A percentile compares a stretch with the other conserved stretches of the same genome.
Evolutionary conservation across 2,329 filamentous ascomycete genomes (phyloP).

Genomic region (Fusarium haematococcum): DNA sequence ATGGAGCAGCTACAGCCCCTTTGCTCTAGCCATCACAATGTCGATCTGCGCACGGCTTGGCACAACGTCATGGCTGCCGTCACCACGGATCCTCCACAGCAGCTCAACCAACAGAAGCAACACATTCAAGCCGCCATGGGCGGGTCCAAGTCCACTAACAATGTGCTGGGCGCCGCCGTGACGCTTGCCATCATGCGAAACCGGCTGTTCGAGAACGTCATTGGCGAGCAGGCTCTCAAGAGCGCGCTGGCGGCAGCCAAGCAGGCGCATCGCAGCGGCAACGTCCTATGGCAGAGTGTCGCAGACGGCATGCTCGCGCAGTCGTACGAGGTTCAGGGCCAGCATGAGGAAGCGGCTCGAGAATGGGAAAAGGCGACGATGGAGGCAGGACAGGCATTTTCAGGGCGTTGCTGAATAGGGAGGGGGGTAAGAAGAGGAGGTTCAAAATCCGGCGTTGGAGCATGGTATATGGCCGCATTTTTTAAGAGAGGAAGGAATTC

Average conservation of each 20-base stretch:
- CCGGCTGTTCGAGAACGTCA: slow-evolving; percentile 83
- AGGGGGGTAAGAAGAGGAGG: slow-evolving; percentile 16
- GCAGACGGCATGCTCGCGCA: slow-evolving; percentile 82
- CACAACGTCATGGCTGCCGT: slow-evolving; percentile 79
- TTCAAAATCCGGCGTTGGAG: slow-evolving; percentile 39
- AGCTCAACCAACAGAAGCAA: slow-evolving; percentile 82
- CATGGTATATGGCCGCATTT: slow-evolving; percentile 39
- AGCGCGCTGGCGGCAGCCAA: slow-evolving; percentile 76
- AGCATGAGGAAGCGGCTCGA: slow-evolving; percentile 57
- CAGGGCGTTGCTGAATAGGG: slow-evolving; percentile 43
- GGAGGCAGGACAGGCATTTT: slow-evolving; percentile 58
- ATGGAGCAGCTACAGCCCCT: slow-evolving; percentile 75
- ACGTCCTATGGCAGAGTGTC: slow-evolving; percentile 82
- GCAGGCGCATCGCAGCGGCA: slow-evolving; percentile 77
- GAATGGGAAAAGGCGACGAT: slow-evolving; percentile 57
- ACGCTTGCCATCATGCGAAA: slow-evolving; percentile 87
- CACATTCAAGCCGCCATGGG: slow-evolving; percentile 80
- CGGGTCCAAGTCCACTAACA: slow-evolving; percentile 75
- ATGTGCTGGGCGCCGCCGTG: slow-evolving; percentile 85
- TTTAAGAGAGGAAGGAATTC: slow-evolving; percentile 32
- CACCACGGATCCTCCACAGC: slow-evolving; percentile 68
- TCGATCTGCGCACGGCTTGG: slow-evolving; percentile 82
- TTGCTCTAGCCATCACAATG: slow-evolving; percentile 76
- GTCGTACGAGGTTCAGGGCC: slow-evolving; percentile 79
- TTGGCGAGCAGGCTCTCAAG: slow-evolving; percentile 84